Conservation (phyloP, 345 rosid genomes). For the Excoecaria agallocha region DNA sequence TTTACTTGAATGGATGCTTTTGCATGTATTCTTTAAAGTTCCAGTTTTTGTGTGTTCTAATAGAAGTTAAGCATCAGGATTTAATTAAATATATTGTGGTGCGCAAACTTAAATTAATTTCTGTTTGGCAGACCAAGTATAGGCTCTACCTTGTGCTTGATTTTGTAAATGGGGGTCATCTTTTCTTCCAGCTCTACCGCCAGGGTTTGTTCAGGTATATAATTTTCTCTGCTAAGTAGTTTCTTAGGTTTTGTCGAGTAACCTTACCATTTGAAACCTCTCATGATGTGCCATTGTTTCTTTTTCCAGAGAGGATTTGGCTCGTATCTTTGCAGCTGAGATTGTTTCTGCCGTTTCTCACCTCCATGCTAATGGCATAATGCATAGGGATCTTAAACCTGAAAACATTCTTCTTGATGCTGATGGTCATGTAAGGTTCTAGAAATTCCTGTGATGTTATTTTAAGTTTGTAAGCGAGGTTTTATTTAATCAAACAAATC, state of each 20-base stretch:
- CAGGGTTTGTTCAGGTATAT: slow-evolving; percentile 94
- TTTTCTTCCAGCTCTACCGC: slow-evolving; percentile 89
- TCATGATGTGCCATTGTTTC: slow-evolving; percentile 7
- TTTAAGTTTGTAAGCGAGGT: neutral
- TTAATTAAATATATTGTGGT: neutral
- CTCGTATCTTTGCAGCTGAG: slow-evolving; percentile 85
- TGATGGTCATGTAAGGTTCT: slow-evolving; percentile 75
- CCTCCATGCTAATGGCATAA: slow-evolving; percentile 88
- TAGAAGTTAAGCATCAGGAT: neutral
- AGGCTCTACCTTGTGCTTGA: slow-evolving; percentile 82
- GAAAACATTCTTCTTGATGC: slow-evolving; percentile 82
- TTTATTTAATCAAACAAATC: slow-evolving; percentile 1
- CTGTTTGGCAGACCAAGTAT: slow-evolving; percentile 71
- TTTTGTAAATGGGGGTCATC: slow-evolving; percentile 93
- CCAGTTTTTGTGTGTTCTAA: no score
- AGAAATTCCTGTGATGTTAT: neutral
- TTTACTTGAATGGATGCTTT: neutral
- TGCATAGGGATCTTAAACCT: slow-evolving; percentile 98
- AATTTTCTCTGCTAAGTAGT: neutral
- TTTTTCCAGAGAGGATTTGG: slow-evolving; percentile 77
- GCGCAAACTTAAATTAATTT: neutral
- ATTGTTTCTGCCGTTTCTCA: slow-evolving; percentile 88
- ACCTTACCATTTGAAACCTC: neutral
- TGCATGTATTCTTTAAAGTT: neutral
- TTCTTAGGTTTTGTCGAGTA: neutral